Evolutionary conservation across 495 filamentous ascomycete genomes (phyloP).

Genomic region (Aspergillus wentii): DNA sequence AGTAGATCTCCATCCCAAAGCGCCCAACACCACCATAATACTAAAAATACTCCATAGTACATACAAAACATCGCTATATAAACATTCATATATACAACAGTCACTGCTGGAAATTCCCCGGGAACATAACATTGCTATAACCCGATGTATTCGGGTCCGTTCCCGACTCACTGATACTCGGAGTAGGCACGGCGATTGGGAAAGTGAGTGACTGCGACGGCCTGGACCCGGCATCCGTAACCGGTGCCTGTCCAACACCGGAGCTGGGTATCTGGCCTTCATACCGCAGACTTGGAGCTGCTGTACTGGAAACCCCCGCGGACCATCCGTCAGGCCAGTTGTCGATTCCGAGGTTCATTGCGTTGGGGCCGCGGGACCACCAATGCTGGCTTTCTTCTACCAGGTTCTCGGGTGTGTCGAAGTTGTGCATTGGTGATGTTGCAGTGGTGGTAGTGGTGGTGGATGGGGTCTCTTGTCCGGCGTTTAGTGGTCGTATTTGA

Average conservation of each 20-base stretch:
- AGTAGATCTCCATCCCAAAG: too few species aligned
- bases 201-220: slow-evolving; percentile 6
- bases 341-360: slow-evolving; percentile 39
- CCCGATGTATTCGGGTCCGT: slow-evolving; percentile 2
- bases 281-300: not conserved
- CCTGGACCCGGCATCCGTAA: slow-evolving; percentile 2
- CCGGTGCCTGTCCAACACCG: slow-evolving; percentile 7
- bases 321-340: slow-evolving; percentile 36
- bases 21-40: too few species aligned
- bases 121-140: slow-evolving; percentile 7
- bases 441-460: slow-evolving; percentile 17
- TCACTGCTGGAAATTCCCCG: slow-evolving; percentile 9
- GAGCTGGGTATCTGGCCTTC: too few species aligned
- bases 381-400: slow-evolving; percentile 55
- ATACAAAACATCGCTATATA: too few species aligned
- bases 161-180: slow-evolving; percentile 3
- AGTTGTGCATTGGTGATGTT: slow-evolving; percentile 30
- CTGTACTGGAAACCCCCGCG: not conserved
- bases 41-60: not conserved
- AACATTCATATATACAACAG: not conserved
- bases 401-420: slow-evolving; percentile 43
- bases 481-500: slow-evolving; percentile 8
- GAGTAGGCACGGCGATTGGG: slow-evolving; percentile 1
- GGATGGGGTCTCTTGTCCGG: slow-evolving; percentile 14
- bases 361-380: slow-evolving; percentile 50